Evolutionary conservation across 306 rosid genomes (phyloP).

Genomic region (Castanopsis chinensis): DNA sequence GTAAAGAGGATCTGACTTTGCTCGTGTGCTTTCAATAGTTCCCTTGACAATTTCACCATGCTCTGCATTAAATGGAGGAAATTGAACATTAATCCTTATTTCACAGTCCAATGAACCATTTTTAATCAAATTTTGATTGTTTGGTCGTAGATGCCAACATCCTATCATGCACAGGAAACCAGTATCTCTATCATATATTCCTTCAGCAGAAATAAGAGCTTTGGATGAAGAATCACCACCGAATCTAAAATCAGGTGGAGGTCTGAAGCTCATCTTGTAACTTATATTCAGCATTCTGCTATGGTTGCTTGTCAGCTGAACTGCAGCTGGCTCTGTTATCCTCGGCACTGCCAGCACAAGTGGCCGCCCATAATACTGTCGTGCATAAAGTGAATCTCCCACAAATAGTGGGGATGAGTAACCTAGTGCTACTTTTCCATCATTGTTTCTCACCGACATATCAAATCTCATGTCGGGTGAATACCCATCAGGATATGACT

Average conservation of each 20-base stretch:
- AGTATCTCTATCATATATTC: constrained; percentile 55
- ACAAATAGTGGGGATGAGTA: constrained; percentile 59
- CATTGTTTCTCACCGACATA: constrained; percentile 51
- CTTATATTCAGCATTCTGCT: constrained; percentile 49
- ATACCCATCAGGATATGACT: constrained; percentile 55
- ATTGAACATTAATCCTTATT: constrained; percentile 54
- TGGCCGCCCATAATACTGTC: constrained; percentile 30
- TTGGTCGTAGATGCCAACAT: constrained; percentile 52
- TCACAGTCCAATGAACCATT: constrained; percentile 68
- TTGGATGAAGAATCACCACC: constrained; percentile 24
- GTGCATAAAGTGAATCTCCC: constrained; percentile 37
- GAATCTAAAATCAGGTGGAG: constrained; percentile 43
- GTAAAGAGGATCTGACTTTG: constrained; percentile 54
- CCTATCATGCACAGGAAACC: constrained; percentile 81
- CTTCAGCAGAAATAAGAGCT: constrained; percentile 69
- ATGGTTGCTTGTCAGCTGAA: constrained; percentile 2
- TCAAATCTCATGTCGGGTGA: constrained; percentile 67
- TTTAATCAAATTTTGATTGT: constrained; percentile 25
- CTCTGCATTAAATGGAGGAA: constrained; percentile 57
- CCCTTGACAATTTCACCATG: constrained; percentile 50
- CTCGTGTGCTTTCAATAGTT: constrained; percentile 66
- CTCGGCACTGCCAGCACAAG: constrained; percentile 9
- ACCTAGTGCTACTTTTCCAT: constrained; percentile 64
- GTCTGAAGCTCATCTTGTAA: constrained; percentile 50
- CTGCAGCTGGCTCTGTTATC: constrained; percentile 7